These are phyloP conservation scores for Rhodotorula taiwanensis DNA, from an alignment of 768 basidiomycete genomes.

Conservation along the genomic window DNA sequence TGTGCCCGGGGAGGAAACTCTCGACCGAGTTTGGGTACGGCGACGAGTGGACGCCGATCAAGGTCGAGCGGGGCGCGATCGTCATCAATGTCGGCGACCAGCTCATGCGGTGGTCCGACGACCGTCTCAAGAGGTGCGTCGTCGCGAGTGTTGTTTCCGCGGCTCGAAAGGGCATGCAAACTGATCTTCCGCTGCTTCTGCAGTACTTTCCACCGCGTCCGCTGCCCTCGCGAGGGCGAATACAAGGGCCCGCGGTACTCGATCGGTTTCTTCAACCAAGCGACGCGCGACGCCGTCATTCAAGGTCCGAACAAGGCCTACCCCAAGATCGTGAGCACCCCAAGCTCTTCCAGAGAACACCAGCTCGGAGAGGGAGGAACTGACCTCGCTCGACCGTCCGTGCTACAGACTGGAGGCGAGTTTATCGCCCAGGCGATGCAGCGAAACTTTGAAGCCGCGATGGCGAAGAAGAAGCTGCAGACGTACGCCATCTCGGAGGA, in stretches of 20 bases:
- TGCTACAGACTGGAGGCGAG: slow-evolving; percentile 37
- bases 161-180: neutral
- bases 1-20: slow-evolving; percentile 41
- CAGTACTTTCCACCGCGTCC: slow-evolving; percentile 42
- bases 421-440: slow-evolving; percentile 42
- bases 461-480: slow-evolving; percentile 5
- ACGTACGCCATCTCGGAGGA: slow-evolving; percentile 19
- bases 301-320: slow-evolving; percentile 41
- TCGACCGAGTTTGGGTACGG: slow-evolving; percentile 41
- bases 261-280: slow-evolving; percentile 44
- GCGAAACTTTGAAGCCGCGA: slow-evolving; percentile 29
- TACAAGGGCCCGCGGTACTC: slow-evolving; percentile 37
- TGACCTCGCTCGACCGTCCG: too few species aligned
- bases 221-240: slow-evolving; percentile 31
- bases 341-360: neutral
- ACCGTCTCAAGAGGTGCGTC: slow-evolving; percentile 39
- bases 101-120: slow-evolving; percentile 41
- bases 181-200: too few species aligned
- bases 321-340: slow-evolving; percentile 31
- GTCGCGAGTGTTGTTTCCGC: too few species aligned
- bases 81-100: slow-evolving; percentile 42
- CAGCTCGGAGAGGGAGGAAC: too few species aligned
- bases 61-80: slow-evolving; percentile 37
- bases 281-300: slow-evolving; percentile 36
- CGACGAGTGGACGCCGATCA: slow-evolving; percentile 37